Conservation (phyloP, 2,329 filamentous ascomycete genomes). For the Hymenoscyphus infarciens region DNA sequence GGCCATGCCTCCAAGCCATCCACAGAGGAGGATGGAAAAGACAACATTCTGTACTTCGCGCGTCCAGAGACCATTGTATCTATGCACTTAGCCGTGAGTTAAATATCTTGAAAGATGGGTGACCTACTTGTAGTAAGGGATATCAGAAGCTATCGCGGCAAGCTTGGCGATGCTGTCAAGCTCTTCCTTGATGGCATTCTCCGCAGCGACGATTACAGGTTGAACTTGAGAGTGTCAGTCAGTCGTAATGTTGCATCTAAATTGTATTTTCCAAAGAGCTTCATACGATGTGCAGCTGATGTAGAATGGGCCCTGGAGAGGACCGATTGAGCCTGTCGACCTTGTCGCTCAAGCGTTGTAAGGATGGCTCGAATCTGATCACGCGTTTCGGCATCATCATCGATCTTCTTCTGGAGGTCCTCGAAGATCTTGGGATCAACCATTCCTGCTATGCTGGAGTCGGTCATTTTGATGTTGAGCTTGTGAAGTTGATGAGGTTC, state of each 20-base stretch:
- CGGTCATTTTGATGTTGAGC: constrained; percentile 18
- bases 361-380: constrained; percentile 82
- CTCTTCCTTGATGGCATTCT: constrained; percentile 67
- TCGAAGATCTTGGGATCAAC: constrained; percentile 76
- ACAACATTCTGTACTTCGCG: constrained; percentile 78
- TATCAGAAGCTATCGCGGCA: constrained; percentile 69
- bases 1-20: constrained; percentile 75
- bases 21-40: constrained; percentile 53
- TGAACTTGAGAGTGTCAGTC: constrained; percentile 49
- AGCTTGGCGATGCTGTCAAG: constrained; percentile 68
- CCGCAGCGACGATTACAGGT: constrained; percentile 64
- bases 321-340: constrained; percentile 74
- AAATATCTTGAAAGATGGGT: neutral
- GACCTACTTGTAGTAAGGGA: constrained; percentile 90
- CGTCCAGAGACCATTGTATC: constrained; percentile 82
- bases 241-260: neutral
- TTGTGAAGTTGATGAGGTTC: neutral
- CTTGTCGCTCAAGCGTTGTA: constrained; percentile 78
- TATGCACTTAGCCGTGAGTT: neutral
- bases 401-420: constrained; percentile 81
- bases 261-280: neutral
- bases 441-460: constrained; percentile 23
- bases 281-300: constrained; percentile 59
- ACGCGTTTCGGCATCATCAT: constrained; percentile 77
- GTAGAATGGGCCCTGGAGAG: constrained; percentile 90